A percentile compares a stretch with the other conserved stretches of the same genome.
Conservation (phyloP, 2,329 filamentous ascomycete genomes). For the Aurifilum marmelostoma region DNA sequence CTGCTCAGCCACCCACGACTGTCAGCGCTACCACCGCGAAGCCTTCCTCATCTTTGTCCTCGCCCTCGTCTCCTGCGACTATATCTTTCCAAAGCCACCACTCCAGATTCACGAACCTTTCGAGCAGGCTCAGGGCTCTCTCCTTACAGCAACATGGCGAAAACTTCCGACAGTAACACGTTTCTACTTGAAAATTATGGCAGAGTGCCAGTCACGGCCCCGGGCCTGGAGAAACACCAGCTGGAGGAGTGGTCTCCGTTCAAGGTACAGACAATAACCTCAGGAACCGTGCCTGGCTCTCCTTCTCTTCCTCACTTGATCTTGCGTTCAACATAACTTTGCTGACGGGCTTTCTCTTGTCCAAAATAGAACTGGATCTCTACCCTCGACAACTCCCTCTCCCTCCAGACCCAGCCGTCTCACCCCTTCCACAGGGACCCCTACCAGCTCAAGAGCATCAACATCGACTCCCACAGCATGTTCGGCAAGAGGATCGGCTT, state of each 20-base stretch:
- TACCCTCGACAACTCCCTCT: conserved; percentile 51
- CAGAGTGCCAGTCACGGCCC: conserved; percentile 47
- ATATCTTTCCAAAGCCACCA: background rate
- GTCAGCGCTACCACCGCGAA: background rate
- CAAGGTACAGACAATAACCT: conserved; percentile 42
- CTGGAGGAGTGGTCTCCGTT: conserved; percentile 55
- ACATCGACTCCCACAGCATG: conserved; percentile 57
- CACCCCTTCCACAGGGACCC: conserved; percentile 60
- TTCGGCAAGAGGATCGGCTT: conserved; percentile 56
- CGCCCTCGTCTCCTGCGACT: background rate
- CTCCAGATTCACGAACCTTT: background rate
- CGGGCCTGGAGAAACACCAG: conserved; percentile 49
- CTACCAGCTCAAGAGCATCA: conserved; percentile 55
- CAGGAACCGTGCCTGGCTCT: too few species aligned
- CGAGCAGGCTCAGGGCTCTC: background rate
- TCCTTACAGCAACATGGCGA: conserved; percentile 5
- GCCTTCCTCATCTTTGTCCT: background rate
- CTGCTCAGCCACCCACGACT: background rate
- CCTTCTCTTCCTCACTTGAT: background rate
- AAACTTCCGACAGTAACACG: conserved; percentile 30
- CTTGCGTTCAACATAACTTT: background rate
- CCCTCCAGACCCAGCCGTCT: conserved; percentile 44
- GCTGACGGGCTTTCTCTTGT: conserved; percentile 11
- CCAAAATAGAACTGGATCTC: conserved; percentile 50
- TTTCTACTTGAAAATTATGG: conserved; percentile 43